phyloP scores from a whole-genome alignment of 2,329 filamentous ascomycete species.

The Calonectria naviculata region DNA sequence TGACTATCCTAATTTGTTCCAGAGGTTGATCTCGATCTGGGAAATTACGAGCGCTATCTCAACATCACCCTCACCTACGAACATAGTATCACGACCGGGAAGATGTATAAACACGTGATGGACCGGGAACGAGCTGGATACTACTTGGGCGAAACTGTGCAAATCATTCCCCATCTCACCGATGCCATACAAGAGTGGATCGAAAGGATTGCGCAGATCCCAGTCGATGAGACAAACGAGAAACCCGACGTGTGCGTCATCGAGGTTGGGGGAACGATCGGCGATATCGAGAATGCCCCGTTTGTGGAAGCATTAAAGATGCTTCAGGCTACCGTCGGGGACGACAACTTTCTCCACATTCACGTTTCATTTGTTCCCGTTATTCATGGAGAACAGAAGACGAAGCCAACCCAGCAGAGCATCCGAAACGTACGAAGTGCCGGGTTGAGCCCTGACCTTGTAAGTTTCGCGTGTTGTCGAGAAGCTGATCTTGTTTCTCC shows the following conservation, averaged over 20 bases:
- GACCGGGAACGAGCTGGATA: constrained; percentile 74
- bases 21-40: constrained; percentile 64
- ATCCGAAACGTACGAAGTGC: constrained; percentile 87
- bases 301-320: constrained; percentile 91
- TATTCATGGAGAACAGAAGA: constrained; percentile 81
- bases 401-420: constrained; percentile 94
- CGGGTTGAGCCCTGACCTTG: constrained; percentile 78
- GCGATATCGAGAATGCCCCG: constrained; percentile 88
- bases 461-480: constrained; percentile 46
- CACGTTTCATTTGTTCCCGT: constrained; percentile 90
- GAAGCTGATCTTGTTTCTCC: neutral
- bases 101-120: constrained; percentile 93
- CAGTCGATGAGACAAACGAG: constrained; percentile 85
- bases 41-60: constrained; percentile 76
- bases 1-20: neutral
- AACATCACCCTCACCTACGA: constrained; percentile 84
- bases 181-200: constrained; percentile 95
- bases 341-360: constrained; percentile 87
- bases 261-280: constrained; percentile 72
- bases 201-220: constrained; percentile 83
- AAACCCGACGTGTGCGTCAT: constrained; percentile 93
- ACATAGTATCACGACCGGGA: constrained; percentile 97
- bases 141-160: constrained; percentile 77
- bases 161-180: constrained; percentile 84
- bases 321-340: constrained; percentile 77